Evolutionary conservation across 2,329 filamentous ascomycete species (phyloP), one percentile per base, ranked within the genome.

Genomic region (Sporothrix luriei): DNA sequence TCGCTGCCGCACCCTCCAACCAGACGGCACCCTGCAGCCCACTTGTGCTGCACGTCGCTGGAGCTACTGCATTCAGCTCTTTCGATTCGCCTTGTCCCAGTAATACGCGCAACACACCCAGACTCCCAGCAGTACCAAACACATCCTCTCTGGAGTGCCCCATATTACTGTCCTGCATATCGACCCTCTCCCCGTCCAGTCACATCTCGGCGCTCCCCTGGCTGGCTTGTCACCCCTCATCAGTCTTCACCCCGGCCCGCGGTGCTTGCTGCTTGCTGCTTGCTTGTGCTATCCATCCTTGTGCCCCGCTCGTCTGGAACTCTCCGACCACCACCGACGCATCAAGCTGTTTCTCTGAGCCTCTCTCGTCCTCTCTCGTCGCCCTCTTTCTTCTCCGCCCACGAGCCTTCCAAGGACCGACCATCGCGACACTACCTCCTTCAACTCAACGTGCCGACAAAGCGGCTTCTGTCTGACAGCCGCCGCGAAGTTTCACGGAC

Each of bases 1-100:
- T 66, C 59, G 21, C 24, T 51, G 9, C 16, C 24, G 29, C 26
- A 55, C 26, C 55, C 65, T 66, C 48, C 66, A 66, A 51, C 69
- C 61, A 49, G 19, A 59, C 24, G 19, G 52, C 62, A 55, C 46
- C 62, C 66, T 68, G 69, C 66, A 43, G 65, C 51, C 51, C 66
- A 29, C 68, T 62, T 66, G 57, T 61, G 57, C 69, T 64, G 68
- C 65, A 59, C 54, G 65, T 69, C 51, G 71, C 69, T 66, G 71
- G 65, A 71, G 71, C 71, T 71, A 66, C 71, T 72, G 71, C 71
- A 72, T 59, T 65, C 59, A 48, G 26, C 64, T 57, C 70, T 61
- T 65, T 46, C 29, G 48, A n/a, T 40, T 48, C 59, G n/a, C 21
- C 43, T 29, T 21, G 48, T 21, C 54, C 40, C 43, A 40, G 38